Percentiles rank a stretch among this genome's conserved stretches.
phyloP scores from a whole-genome alignment of 2,329 filamentous ascomycete genomes.

The Curvularia lunata region DNA sequence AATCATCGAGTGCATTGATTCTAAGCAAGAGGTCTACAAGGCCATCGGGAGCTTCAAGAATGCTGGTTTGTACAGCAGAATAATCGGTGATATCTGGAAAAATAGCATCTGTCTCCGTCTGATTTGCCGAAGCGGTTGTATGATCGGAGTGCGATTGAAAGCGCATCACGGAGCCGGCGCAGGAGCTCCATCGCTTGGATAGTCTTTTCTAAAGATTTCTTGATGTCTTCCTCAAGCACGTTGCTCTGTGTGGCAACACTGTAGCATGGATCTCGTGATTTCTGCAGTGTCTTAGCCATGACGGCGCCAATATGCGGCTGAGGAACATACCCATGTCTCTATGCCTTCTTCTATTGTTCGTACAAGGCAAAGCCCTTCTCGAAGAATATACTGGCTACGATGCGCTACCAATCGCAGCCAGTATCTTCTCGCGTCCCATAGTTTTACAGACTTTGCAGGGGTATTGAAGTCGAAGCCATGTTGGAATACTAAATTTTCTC shows the following conservation, averaged over 20 bases:
- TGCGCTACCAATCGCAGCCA: slow-evolving; percentile 11
- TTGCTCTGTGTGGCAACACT: not conserved
- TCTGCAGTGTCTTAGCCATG: not conserved
- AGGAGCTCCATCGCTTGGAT: slow-evolving; percentile 13
- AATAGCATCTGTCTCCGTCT: slow-evolving; percentile 20
- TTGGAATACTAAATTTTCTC: not conserved
- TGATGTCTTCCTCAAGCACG: not conserved
- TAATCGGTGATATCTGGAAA: slow-evolving; percentile 12
- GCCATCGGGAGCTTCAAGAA: slow-evolving; percentile 17
- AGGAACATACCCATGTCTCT: slow-evolving; percentile 7
- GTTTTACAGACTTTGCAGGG: not conserved
- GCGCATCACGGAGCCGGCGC: slow-evolving; percentile 2
- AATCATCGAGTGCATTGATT: slow-evolving; percentile 11
- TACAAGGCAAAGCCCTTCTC: slow-evolving; percentile 14
- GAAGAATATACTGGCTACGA: slow-evolving; percentile 2
- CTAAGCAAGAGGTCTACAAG: slow-evolving; percentile 10
- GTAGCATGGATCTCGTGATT: not conserved
- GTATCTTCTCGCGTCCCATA: slow-evolving; percentile 19
- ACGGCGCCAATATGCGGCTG: no score
- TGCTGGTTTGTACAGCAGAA: not conserved
- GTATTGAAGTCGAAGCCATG: not conserved
- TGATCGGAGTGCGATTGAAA: slow-evolving; percentile 9
- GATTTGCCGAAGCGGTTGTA: slow-evolving; percentile 9
- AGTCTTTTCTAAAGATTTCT: slow-evolving; percentile 10
- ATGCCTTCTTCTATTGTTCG: slow-evolving; percentile 11